Evolutionary conservation across 1,284 basidiomycete genomes (phyloP).

Genomic region (Trichosporon faecale): DNA sequence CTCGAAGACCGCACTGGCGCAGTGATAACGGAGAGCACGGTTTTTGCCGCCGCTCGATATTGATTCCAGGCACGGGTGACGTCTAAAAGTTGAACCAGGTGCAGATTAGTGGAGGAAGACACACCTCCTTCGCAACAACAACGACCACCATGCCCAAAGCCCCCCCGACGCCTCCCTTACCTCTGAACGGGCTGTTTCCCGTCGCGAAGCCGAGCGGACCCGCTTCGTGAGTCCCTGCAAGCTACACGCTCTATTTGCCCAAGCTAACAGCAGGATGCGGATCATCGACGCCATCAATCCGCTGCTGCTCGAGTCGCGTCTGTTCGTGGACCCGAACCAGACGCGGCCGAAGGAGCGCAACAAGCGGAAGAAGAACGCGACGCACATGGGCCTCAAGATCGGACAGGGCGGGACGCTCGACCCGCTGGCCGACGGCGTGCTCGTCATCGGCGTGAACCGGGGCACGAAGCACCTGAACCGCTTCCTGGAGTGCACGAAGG

Average conservation of each 20-base stretch:
- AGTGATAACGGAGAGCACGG: background rate
- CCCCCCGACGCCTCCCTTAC: constrained; percentile 38
- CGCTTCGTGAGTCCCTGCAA: constrained; percentile 39
- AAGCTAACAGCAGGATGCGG: constrained; percentile 66
- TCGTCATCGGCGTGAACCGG: constrained; percentile 83
- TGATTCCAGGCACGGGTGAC: constrained; percentile 3
- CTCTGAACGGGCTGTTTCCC: constrained; percentile 52
- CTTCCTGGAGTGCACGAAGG: constrained; percentile 90
- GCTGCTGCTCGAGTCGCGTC: constrained; percentile 69
- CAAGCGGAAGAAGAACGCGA: constrained; percentile 44
- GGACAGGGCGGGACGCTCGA: constrained; percentile 70
- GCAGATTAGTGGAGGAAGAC: background rate
- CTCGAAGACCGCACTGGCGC: background rate
- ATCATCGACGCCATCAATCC: constrained; percentile 82
- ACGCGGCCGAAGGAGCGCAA: constrained; percentile 20
- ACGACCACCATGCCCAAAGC: constrained; percentile 46
- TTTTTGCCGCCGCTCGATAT: constrained; percentile 3
- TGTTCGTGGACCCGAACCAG: constrained; percentile 64
- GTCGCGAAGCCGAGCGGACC: constrained; percentile 53
- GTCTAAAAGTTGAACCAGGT: background rate
- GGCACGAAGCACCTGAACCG: constrained; percentile 83
- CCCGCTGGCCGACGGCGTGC: constrained; percentile 77
- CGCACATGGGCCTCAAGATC: constrained; percentile 48
- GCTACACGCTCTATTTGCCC: too few relatives aligned
- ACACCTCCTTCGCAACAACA: background rate